Percentiles rank a stretch among this genome's conserved stretches.
Conservation (phyloP, 805 yeast genomes). For the Wickerhamiella cacticola region DNA sequence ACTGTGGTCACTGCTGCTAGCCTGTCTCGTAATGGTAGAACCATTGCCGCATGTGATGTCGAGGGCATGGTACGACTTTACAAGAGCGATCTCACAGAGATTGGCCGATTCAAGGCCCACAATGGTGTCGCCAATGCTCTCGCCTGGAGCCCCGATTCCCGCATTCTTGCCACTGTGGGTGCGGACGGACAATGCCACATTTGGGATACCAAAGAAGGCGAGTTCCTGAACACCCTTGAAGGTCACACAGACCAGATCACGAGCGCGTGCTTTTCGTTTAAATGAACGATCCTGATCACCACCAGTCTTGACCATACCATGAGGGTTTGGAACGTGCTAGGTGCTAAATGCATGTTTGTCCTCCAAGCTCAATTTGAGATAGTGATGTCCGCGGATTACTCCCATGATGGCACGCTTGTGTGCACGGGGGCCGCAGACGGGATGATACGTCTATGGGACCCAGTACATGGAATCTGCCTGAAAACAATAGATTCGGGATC, state of each 20-base stretch:
- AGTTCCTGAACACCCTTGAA: slow-evolving; percentile 29
- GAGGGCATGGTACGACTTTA: slow-evolving; percentile 51
- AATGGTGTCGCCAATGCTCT: slow-evolving; percentile 60
- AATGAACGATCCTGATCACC: slow-evolving; percentile 67
- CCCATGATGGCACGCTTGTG: slow-evolving; percentile 69
- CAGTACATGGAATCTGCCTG: slow-evolving; percentile 79
- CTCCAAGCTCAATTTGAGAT: slow-evolving; percentile 91
- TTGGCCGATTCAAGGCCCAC: slow-evolving; percentile 42
- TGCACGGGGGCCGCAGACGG: slow-evolving; percentile 89
- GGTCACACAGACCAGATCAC: slow-evolving; percentile 84
- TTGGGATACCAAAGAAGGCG: slow-evolving; percentile 46
- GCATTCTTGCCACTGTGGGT: slow-evolving; percentile 67
- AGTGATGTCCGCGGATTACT: slow-evolving; percentile 59
- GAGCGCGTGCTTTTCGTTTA: slow-evolving; percentile 51
- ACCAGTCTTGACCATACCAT: slow-evolving; percentile 89
- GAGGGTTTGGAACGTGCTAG: slow-evolving; percentile 72
- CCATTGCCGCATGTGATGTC: slow-evolving; percentile 44
- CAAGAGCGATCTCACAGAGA: slow-evolving; percentile 33
- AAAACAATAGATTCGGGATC: slow-evolving; percentile 60
- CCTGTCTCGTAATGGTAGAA: slow-evolving; percentile 48
- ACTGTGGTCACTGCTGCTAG: slow-evolving; percentile 40
- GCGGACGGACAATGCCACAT: slow-evolving; percentile 73
- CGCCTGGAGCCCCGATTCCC: slow-evolving; percentile 64
- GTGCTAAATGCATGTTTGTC: slow-evolving; percentile 61
- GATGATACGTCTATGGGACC: slow-evolving; percentile 76